These are phyloP conservation scores for Dactylorhiza incarnata DNA, from an alignment of 106 monocot genomes.

Conservation along the genomic window DNA sequence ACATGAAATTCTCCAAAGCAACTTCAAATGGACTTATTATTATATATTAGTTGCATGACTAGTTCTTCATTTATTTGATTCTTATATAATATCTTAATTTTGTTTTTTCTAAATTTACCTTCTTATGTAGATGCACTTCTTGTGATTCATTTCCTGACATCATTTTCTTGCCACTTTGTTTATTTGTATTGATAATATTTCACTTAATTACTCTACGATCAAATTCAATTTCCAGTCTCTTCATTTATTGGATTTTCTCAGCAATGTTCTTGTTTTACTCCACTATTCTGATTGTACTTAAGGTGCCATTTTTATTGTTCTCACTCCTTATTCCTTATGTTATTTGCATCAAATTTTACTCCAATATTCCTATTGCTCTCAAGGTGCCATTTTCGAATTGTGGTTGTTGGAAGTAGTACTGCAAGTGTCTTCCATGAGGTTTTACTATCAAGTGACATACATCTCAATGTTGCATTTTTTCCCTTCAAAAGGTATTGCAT, in stretches of 20 bases:
- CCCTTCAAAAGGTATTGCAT: too few species aligned
- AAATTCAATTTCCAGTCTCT: constrained; percentile 37
- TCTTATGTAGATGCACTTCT: background rate
- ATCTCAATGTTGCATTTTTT: too few species aligned
- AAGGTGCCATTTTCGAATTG: too few species aligned
- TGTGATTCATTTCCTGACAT: background rate
- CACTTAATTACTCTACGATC: background rate
- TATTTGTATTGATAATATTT: background rate
- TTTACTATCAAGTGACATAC: too few species aligned
- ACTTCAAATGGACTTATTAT: too few species aligned
- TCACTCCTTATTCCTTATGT: background rate
- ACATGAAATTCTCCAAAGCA: too few species aligned
- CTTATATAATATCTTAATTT: background rate
- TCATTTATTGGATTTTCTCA: constrained; percentile 64
- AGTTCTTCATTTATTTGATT: background rate
- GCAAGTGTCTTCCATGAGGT: too few species aligned
- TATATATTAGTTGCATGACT: too few species aligned
- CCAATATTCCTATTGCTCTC: too few species aligned
- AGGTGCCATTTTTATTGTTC: background rate
- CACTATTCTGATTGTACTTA: constrained; percentile 64
- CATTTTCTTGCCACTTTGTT: background rate
- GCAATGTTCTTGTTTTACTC: constrained; percentile 94
- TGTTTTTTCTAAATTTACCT: background rate
- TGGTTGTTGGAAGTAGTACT: too few species aligned
- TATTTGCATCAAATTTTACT: too few species aligned